Evolutionary conservation across 495 filamentous ascomycete species (phyloP).

Genomic region (Penicillium pancosmium): DNA sequence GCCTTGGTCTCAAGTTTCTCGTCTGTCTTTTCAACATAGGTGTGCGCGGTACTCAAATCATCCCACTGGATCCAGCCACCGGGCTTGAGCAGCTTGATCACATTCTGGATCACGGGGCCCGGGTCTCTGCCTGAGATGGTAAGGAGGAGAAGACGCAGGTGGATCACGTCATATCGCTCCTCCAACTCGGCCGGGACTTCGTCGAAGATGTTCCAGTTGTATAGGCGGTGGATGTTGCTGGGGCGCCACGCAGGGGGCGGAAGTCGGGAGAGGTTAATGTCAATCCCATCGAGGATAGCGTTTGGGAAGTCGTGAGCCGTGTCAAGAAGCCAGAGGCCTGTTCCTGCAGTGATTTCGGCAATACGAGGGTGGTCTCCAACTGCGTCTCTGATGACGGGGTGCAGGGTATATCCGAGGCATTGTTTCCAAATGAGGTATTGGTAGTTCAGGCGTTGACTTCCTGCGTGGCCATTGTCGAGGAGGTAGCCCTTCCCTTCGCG

Average conservation of each 20-base stretch:
- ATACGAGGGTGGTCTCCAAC: constrained; percentile 15
- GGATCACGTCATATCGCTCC: constrained; percentile 38
- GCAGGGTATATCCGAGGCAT: constrained; percentile 15
- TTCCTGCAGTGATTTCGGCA: constrained; percentile 28
- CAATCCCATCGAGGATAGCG: constrained; percentile 23
- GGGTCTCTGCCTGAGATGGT: constrained; percentile 29
- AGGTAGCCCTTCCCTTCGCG: constrained; percentile 17
- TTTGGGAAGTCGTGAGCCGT: constrained; percentile 22
- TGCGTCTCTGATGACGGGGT: constrained; percentile 14
- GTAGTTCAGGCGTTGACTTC: constrained; percentile 12
- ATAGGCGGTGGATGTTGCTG: constrained; percentile 22
- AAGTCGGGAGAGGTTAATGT: constrained; percentile 29
- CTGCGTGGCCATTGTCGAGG: constrained; percentile 13
- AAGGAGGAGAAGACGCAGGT: constrained; percentile 34
- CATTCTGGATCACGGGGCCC: constrained; percentile 19
- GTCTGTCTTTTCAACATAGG: constrained; percentile 13
- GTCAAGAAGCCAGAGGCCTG: constrained; percentile 33
- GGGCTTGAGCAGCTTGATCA: constrained; percentile 35
- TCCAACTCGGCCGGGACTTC: constrained; percentile 23
- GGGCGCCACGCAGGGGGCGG: constrained; percentile 31
- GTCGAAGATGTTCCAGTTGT: constrained; percentile 30
- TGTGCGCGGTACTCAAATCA: constrained; percentile 22
- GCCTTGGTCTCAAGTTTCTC: constrained; percentile 3
- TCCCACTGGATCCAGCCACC: constrained; percentile 47
- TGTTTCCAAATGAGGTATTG: constrained; percentile 19